Conservation (phyloP, 2,329 filamentous ascomycete genomes). For the Ciborinia camelliae region DNA sequence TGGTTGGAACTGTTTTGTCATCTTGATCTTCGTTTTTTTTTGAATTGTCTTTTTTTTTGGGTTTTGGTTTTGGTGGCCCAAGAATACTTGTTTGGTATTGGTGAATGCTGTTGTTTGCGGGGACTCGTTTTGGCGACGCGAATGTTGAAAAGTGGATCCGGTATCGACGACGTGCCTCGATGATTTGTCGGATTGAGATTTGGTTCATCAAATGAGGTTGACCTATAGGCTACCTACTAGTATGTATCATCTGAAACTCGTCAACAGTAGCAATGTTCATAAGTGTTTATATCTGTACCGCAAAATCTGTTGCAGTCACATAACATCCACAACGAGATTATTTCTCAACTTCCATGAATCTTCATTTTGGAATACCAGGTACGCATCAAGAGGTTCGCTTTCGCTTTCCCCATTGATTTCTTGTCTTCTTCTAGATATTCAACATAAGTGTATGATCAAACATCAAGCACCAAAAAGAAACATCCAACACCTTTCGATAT, state of each 20-base stretch:
- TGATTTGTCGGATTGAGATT: not conserved
- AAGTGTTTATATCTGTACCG: not conserved
- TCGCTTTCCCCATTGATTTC: not conserved
- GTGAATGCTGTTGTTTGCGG: not conserved
- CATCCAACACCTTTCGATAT: not conserved
- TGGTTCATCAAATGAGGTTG: not conserved
- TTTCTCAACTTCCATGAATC: not conserved
- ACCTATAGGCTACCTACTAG: no score
- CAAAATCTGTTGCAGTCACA: not conserved
- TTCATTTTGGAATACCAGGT: not conserved
- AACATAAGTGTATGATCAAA: not conserved
- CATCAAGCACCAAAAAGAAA: not conserved
- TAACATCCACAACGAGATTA: not conserved
- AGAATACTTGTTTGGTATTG: not conserved
- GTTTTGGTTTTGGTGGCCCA: not conserved
- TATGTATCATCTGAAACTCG: not conserved
- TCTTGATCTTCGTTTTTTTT: no score
- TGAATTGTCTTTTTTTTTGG: not conserved
- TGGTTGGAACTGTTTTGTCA: no score
- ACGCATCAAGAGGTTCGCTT: not conserved
- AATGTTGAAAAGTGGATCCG: not conserved
- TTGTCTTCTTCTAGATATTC: not conserved
- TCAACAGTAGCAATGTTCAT: not conserved
- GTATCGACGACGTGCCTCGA: not conserved
- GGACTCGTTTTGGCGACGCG: not conserved